Percentiles rank a stretch among this genome's conserved stretches.
phyloP scores from a whole-genome alignment of 1,139 yeast genomes.

The Sugiyamaella neomexicana region DNA sequence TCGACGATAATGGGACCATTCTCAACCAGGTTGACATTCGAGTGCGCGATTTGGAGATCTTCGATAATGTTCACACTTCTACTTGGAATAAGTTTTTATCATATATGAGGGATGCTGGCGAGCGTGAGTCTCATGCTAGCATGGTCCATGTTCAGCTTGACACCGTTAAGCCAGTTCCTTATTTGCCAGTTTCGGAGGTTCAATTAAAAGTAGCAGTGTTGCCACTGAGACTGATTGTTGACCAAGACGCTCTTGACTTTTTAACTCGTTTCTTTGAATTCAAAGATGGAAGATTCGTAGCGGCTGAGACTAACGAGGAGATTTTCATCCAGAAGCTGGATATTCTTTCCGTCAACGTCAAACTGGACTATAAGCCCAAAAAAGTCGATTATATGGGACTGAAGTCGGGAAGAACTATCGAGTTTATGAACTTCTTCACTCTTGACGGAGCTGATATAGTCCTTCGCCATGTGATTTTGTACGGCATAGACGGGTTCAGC shows the following conservation, averaged over 20 bases:
- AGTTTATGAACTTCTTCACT: conserved; percentile 82
- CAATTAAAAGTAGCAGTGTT: conserved; percentile 56
- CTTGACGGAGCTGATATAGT: conserved; percentile 80
- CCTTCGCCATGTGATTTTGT: conserved; percentile 59
- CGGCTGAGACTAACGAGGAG: conserved; percentile 51
- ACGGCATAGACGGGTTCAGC: conserved; percentile 76
- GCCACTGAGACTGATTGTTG: conserved; percentile 82
- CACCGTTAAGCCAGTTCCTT: conserved; percentile 65
- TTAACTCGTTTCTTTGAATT: conserved; percentile 77
- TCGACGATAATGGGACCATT: conserved; percentile 8
- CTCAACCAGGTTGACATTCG: conserved; percentile 38
- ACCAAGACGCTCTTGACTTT: conserved; percentile 91
- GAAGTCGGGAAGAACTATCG: conserved; percentile 81
- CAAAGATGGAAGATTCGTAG: conserved; percentile 64
- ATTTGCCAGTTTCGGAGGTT: conserved; percentile 69
- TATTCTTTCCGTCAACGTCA: conserved; percentile 60
- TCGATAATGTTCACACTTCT: conserved; percentile 82
- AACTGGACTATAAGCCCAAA: conserved; percentile 90
- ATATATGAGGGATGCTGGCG: conserved; percentile 65
- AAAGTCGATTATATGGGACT: conserved; percentile 81
- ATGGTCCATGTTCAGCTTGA: conserved; percentile 59
- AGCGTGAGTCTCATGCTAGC: conserved; percentile 65
- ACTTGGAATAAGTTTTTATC: conserved; percentile 89
- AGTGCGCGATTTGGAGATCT: conserved; percentile 57
- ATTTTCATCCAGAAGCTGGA: conserved; percentile 69